Evolutionary conservation across 768 basidiomycete genomes (phyloP), one percentile per base, ranked within the genome.

Genomic region (Trametes punicea): DNA sequence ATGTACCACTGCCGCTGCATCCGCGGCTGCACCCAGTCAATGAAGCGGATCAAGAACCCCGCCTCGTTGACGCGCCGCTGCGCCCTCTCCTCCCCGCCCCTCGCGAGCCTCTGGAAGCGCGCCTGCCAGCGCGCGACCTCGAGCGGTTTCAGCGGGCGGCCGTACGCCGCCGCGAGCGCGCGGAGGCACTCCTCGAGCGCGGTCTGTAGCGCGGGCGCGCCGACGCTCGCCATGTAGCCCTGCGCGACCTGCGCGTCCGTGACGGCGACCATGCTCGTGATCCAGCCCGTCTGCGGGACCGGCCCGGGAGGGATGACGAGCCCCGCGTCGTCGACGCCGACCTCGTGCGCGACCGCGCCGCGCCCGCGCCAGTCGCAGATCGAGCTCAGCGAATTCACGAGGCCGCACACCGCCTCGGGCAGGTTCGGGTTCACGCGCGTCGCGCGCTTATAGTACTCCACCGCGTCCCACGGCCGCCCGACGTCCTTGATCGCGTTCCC

Each of bases 401-500:
- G 60, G 16, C 79, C 79, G 56, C 78, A 79, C 13, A 78, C 68
- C 0, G 77, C 79, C 56, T 81, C 80, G 0, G 75, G 69, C 18
- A 81, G 73, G 15, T 71, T 60, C 6, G 78, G 74, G 57, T 79
- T 77, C 13, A 67, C 66, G 16, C 67, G 58, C 16, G 77, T 70
- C 3, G 79, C 79, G 10, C 76, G 71, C 13, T 71, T 67, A 49
- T 80, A 81, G 65, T 75, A 81, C 11, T 67, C 68, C 38, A 81
- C 71, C 16, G 76, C 74, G 34, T 81, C 77, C 48, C 73, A 65
- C 26, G 72, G 69, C 40, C 70, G 73, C 18, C 74, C 75, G 52
- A 65, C 66, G 59, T 81, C 79, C 61, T 79, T 80, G 61, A 81
- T 63, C 0, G 77, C 77, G 64, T 79, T 81, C 16, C 74, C 79